Conservation (phyloP, 1,139 yeast genomes). For the Suhomyces ambrosiae region DNA sequence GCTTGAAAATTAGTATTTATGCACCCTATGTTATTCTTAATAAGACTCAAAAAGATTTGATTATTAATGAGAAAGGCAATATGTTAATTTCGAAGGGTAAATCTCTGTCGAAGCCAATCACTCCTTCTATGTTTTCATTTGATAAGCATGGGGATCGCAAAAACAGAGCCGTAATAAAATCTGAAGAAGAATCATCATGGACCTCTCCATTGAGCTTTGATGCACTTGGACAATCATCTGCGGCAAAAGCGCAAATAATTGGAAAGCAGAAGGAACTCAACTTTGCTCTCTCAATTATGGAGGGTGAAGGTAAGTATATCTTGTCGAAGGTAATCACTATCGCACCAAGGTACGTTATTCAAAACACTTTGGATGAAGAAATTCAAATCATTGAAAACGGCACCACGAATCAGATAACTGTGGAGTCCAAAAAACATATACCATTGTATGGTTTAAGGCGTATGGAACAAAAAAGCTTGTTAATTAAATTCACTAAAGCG, state of each 20-base stretch:
- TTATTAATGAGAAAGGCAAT: constrained; percentile 61
- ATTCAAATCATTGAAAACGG: constrained; percentile 74
- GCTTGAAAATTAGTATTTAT: constrained; percentile 67
- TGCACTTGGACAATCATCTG: constrained; percentile 82
- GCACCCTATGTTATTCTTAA: constrained; percentile 85
- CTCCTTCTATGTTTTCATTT: constrained; percentile 87
- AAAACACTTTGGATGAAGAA: constrained; percentile 59
- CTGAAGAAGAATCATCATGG: constrained; percentile 77
- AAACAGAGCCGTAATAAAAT: constrained; percentile 68
- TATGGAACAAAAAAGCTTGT: constrained; percentile 52
- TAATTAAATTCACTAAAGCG: constrained; percentile 59
- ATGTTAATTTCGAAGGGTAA: constrained; percentile 40
- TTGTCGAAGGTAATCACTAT: constrained; percentile 76
- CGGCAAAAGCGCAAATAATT: constrained; percentile 59
- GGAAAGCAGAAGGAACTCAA: constrained; percentile 69
- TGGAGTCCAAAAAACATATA: constrained; percentile 50
- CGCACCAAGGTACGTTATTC: constrained; percentile 79
- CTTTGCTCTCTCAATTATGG: constrained; percentile 72
- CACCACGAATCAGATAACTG: constrained; percentile 45
- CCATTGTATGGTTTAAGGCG: constrained; percentile 71
- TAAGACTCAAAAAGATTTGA: constrained; percentile 70
- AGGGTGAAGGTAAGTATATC: constrained; percentile 86
- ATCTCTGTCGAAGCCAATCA: constrained; percentile 26
- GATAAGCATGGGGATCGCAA: constrained; percentile 57
- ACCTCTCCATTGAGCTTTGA: constrained; percentile 82